Evolutionary conservation across 2,329 filamentous ascomycete genomes (phyloP).

Genomic region (Rachicladosporium sp.): DNA sequence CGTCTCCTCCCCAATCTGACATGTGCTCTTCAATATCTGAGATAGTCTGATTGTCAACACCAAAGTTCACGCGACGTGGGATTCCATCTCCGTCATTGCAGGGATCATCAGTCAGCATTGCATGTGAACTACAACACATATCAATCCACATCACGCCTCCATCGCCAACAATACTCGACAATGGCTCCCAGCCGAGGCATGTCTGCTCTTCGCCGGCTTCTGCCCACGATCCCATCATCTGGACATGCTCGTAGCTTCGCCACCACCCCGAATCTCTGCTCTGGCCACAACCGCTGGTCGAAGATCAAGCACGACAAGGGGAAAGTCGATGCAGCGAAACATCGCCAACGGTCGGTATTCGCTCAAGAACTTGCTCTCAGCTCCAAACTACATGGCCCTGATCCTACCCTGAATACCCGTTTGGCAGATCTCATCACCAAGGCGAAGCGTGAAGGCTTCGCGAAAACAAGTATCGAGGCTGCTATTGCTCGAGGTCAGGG

Average conservation of each 20-base stretch:
- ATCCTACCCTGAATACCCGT: slow-evolving; percentile 61
- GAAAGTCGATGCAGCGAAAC: slow-evolving; percentile 70
- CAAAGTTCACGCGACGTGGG: no score
- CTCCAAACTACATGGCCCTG: slow-evolving; percentile 67
- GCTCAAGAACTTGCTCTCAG: slow-evolving; percentile 61
- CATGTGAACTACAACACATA: no score
- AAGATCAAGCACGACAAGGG: slow-evolving; percentile 95
- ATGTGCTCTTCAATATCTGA: no score
- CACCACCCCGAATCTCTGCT: slow-evolving; percentile 18
- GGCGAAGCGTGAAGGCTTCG: slow-evolving; percentile 77
- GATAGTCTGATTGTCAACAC: no score
- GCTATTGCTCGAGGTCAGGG: slow-evolving; percentile 86
- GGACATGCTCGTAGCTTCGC: slow-evolving; percentile 11
- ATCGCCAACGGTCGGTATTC: slow-evolving; percentile 53
- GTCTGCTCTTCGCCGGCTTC: no score
- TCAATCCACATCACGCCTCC: no score
- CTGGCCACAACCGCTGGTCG: slow-evolving; percentile 87
- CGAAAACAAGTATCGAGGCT: slow-evolving; percentile 71
- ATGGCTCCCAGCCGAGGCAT: no score
- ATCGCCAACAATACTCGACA: no score
- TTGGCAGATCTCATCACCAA: slow-evolving; percentile 59
- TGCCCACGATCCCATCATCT: background rate
- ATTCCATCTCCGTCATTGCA: no score
- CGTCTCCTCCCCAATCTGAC: no score
- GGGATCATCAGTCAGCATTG: no score